Evolutionary conservation across 305 asterid species (phyloP).

Genomic region (Salvia sclarea): DNA sequence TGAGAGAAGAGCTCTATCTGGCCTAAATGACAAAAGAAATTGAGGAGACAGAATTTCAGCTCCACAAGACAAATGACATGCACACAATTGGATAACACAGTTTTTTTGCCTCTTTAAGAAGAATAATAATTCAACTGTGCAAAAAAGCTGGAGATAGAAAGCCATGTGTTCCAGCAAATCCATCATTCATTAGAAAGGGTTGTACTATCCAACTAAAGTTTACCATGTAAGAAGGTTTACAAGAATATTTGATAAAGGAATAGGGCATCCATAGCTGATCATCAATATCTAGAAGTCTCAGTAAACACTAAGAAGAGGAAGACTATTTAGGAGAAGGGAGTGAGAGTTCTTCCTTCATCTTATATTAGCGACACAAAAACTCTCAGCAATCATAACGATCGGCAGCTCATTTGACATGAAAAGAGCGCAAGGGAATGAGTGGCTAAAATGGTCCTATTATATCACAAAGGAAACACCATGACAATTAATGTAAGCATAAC

Average conservation of each 20-base stretch:
- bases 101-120: not conserved
- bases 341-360: not conserved
- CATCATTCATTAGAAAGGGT: not conserved
- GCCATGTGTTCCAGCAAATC: not conserved
- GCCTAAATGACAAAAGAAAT: conserved; percentile 50
- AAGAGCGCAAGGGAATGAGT: no score
- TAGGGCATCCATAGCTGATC: not conserved
- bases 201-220: no score
- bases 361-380: not conserved
- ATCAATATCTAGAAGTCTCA: no score
- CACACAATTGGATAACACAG: not conserved
- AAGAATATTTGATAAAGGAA: not conserved
- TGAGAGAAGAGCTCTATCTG: conserved; percentile 95
- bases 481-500: not conserved
- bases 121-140: not conserved
- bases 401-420: no score
- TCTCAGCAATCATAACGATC: not conserved
- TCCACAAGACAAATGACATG: not conserved
- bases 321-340: no score
- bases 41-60: conserved; percentile 27
- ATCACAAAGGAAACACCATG: conserved; percentile 10
- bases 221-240: no score
- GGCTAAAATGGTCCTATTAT: not conserved
- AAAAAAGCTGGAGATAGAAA: not conserved
- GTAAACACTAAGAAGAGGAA: not conserved